These are phyloP conservation scores for Aspergillus luchuensis DNA, from an alignment of 2,329 filamentous ascomycete genomes.

Conservation along the genomic window DNA sequence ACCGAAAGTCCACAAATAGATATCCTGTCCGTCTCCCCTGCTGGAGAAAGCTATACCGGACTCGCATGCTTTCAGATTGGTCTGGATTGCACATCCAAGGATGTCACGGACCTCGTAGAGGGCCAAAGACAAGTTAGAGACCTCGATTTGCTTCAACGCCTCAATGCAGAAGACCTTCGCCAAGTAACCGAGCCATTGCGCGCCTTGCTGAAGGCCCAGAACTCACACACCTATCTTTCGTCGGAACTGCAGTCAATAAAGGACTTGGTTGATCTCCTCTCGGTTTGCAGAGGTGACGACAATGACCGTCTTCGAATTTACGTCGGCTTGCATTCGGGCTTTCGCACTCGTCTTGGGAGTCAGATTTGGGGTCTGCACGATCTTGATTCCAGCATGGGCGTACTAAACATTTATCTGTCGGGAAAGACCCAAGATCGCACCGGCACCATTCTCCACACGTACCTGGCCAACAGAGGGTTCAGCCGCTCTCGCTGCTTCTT, in stretches of 20 bases:
- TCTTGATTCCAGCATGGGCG: conserved; percentile 5
- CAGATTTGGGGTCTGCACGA: conserved; percentile 27
- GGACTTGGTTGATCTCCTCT: conserved; percentile 15
- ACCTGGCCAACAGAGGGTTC: conserved; percentile 35
- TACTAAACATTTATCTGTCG: conserved; percentile 37
- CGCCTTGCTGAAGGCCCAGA: conserved; percentile 13
- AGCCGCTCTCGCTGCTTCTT: conserved; percentile 32
- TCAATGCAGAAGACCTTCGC: conserved; percentile 22
- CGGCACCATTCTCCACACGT: conserved; percentile 41
- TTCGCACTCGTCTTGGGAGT: conserved; percentile 21
- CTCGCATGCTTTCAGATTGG: conserved; percentile 35
- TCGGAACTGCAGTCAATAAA: neutral
- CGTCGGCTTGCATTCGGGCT: conserved; percentile 27
- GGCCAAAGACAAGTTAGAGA: conserved; percentile 27
- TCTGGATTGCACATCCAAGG: conserved; percentile 22
- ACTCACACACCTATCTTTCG: neutral
- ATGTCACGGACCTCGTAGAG: conserved; percentile 26
- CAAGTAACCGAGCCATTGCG: conserved; percentile 22
- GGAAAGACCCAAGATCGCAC: conserved; percentile 35
- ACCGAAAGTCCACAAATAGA: conserved; percentile 17
- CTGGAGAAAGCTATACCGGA: conserved; percentile 25
- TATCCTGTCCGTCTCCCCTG: conserved; percentile 25
- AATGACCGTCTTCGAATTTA: conserved; percentile 18
- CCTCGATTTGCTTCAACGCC: conserved; percentile 23
- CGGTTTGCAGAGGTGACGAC: conserved; percentile 9